Conservation (phyloP, 2,329 filamentous ascomycete genomes). For the Penicillium paneum region DNA sequence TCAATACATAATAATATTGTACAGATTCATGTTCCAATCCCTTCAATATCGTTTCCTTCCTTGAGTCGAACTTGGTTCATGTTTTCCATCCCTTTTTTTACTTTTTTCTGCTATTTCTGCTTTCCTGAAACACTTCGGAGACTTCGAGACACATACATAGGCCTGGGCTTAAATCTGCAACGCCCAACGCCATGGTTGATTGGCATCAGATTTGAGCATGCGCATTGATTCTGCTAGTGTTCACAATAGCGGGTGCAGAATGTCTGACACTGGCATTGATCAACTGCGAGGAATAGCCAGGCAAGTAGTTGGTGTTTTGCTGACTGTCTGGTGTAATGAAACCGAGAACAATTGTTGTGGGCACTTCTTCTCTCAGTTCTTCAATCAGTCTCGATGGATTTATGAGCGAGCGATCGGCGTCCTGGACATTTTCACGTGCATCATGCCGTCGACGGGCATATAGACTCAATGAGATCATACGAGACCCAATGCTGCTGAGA, state of each 20-base stretch:
- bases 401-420: neutral
- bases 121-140: neutral
- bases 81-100: neutral
- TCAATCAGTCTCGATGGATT: neutral
- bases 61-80: neutral
- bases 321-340: neutral
- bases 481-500: neutral
- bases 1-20: neutral
- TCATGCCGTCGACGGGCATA: neutral
- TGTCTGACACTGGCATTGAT: neutral
- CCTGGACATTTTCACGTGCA: neutral
- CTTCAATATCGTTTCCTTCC: neutral
- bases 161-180: neutral
- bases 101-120: neutral
- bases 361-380: neutral
- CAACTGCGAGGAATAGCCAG: neutral
- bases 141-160: neutral
- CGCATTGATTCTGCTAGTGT: neutral
- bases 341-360: neutral
- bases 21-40: neutral
- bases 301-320: neutral
- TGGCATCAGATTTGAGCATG: neutral
- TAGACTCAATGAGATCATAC: constrained; percentile 1
- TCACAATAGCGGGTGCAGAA: constrained; percentile 1
- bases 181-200: neutral